Evolutionary conservation across 1,139 yeast species (phyloP).

Genomic region (Scheffersomyces quercinus): DNA sequence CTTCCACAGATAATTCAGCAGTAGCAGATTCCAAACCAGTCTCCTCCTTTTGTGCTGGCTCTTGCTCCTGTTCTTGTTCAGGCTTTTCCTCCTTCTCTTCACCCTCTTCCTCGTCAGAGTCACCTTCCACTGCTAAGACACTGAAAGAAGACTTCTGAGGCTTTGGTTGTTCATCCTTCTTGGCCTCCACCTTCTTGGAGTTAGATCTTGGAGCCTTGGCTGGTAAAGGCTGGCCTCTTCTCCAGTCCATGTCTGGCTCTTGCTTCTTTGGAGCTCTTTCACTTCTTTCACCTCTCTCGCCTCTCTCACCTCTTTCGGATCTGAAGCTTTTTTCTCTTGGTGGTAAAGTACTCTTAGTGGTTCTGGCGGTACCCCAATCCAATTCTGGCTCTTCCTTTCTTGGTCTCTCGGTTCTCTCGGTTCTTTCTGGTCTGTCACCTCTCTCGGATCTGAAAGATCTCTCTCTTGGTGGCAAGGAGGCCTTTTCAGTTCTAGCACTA

Average conservation of each 20-base stretch:
- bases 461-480: conserved; percentile 23
- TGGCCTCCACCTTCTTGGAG: conserved; percentile 21
- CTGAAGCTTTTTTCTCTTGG: conserved; percentile 32
- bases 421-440: conserved; percentile 32
- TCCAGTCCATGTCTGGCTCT: conserved; percentile 62
- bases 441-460: conserved; percentile 27
- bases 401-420: conserved; percentile 23
- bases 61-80: conserved; percentile 9
- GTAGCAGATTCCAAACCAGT: conserved; percentile 45
- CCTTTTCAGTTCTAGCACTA: conserved; percentile 20
- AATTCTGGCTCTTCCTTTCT: conserved; percentile 30
- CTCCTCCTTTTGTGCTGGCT: conserved; percentile 14
- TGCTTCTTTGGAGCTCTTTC: conserved; percentile 47
- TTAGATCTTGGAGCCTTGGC: conserved; percentile 5
- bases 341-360: conserved; percentile 22
- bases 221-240: conserved; percentile 33
- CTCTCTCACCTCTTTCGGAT: conserved; percentile 15
- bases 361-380: conserved; percentile 49
- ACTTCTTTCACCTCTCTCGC: conserved; percentile 18
- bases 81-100: conserved; percentile 23
- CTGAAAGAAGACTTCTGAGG: conserved; percentile 62
- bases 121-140: conserved; percentile 61
- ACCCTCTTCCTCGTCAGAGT: conserved; percentile 58
- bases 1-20: conserved; percentile 39
- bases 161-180: conserved; percentile 38